Base-by-base conservation (phyloP, 768 basidiomycete genomes). In the Daedaleopsis sinensis region DNA sequence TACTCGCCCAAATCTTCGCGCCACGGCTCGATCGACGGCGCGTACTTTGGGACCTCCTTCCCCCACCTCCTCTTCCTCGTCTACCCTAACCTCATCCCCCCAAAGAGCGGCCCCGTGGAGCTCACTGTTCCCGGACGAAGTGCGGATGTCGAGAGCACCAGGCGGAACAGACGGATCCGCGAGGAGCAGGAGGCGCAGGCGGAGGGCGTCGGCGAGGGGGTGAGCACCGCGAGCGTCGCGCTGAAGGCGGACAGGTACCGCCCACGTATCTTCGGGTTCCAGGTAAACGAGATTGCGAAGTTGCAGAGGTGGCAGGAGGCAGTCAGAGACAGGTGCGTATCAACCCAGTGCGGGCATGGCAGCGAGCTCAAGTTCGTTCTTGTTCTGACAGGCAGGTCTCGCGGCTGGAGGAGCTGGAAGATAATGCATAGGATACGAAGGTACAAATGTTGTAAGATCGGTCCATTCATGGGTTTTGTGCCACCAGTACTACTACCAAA, bases 31-130 rank as follows among this genome's bases (percentile, higher is more conserved):
- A 98, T 99, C 72, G 97, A 99, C 72, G 96, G 97, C 32, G 97
- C 97, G 1, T 99, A 96, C 77, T 99, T 99, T 68, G 97, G 97
- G 62, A 96, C 95, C 0, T 97, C 96, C 1, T 98, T 98, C 80
- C 94, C 96, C 0, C 96, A 98, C 73, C 87, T 99, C 57, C 80
- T 98, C 51, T 97, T 96, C 79, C 93, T 98, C 80, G 94, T 98
- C 38, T 98, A 98, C 74, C 96, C 97, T 0, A 86, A 89, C 49
- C 86, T 98, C 65, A 90, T 97, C 46, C 94, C 96, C 21, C 84
- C 88, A 35, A 98, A 97, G 76, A 82, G 78, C 35, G 82, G 83
- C 9, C 82, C 86, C 0, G 71, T 75, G 13, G 81, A 82, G 38
- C 67, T 76, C 2, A 56, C 68, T 0, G 70, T 73, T 13, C 66